phyloP scores from a whole-genome alignment of 495 filamentous ascomycete genomes.

The Venustampulla echinocandica region DNA sequence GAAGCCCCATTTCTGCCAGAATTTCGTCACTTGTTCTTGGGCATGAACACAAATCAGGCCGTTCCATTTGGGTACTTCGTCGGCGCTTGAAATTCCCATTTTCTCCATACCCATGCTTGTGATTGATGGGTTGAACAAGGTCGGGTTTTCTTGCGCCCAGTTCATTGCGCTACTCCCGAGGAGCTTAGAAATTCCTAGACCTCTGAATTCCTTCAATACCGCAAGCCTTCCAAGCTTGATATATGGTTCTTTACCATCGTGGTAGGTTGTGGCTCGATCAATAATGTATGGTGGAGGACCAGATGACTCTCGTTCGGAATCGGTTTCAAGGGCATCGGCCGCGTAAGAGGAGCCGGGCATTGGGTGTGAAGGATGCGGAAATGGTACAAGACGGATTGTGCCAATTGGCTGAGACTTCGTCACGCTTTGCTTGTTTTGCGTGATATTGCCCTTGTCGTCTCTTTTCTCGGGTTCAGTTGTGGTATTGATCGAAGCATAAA shows the following conservation, averaged over 20 bases:
- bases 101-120: slow-evolving; percentile 18
- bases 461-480: slow-evolving; percentile 25
- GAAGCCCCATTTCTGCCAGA: slow-evolving; percentile 64
- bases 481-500: slow-evolving; percentile 45
- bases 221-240: slow-evolving; percentile 74
- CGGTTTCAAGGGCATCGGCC: slow-evolving; percentile 13
- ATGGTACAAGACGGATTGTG: slow-evolving; percentile 70
- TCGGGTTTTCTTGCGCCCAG: slow-evolving; percentile 50
- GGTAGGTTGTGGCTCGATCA: slow-evolving; percentile 35
- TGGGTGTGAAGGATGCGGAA: slow-evolving; percentile 57
- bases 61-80: slow-evolving; percentile 44
- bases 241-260: slow-evolving; percentile 59
- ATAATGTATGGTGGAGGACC: slow-evolving; percentile 25
- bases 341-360: slow-evolving; percentile 29
- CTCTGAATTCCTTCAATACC: slow-evolving; percentile 52
- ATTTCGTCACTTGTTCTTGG: slow-evolving; percentile 48
- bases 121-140: slow-evolving; percentile 39
- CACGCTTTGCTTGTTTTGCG: slow-evolving; percentile 26
- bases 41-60: slow-evolving; percentile 70
- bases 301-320: slow-evolving; percentile 7
- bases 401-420: slow-evolving; percentile 48
- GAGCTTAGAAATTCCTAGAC: slow-evolving; percentile 49
- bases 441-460: slow-evolving; percentile 22
- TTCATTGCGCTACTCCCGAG: slow-evolving; percentile 52
- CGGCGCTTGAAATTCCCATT: slow-evolving; percentile 23